Conservation (phyloP, 345 rosid genomes). For the Moricandia arvensis region DNA sequence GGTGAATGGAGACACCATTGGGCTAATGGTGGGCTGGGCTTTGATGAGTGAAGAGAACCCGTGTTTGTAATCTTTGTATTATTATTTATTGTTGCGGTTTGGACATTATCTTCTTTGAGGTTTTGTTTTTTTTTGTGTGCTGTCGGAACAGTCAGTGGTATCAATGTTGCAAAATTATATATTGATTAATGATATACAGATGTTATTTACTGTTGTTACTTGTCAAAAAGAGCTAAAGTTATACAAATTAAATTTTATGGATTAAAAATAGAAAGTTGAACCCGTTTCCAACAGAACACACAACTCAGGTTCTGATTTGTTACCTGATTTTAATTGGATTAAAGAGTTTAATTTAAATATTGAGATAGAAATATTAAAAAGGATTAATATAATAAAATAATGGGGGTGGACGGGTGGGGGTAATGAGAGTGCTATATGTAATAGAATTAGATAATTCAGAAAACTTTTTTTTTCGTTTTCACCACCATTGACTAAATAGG, state of each 20-base stretch:
- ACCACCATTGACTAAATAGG: not conserved
- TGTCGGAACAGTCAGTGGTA: not conserved
- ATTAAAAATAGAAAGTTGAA: not conserved
- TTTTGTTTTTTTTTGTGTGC: not conserved
- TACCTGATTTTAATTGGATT: not conserved
- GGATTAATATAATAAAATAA: not conserved
- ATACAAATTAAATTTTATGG: not conserved
- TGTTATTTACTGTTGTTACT: not conserved
- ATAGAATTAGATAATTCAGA: not conserved
- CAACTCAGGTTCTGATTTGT: not conserved
- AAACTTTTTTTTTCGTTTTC: not conserved
- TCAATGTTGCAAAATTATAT: not conserved
- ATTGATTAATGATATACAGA: not conserved
- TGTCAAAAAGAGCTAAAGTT: not conserved
- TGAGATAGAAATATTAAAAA: not conserved
- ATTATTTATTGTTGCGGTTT: not conserved
- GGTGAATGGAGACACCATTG: constrained; percentile 69
- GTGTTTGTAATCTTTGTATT: constrained; percentile 10
- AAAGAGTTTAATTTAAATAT: not conserved
- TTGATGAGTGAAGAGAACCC: not conserved
- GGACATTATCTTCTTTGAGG: not conserved
- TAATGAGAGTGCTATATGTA: constrained; percentile 19
- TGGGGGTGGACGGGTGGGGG: constrained; percentile 24
- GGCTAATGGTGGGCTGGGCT: not conserved
- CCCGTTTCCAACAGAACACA: not conserved